Base-by-base conservation (phyloP, 345 rosid species). In the Dipteronia sinensis region DNA sequence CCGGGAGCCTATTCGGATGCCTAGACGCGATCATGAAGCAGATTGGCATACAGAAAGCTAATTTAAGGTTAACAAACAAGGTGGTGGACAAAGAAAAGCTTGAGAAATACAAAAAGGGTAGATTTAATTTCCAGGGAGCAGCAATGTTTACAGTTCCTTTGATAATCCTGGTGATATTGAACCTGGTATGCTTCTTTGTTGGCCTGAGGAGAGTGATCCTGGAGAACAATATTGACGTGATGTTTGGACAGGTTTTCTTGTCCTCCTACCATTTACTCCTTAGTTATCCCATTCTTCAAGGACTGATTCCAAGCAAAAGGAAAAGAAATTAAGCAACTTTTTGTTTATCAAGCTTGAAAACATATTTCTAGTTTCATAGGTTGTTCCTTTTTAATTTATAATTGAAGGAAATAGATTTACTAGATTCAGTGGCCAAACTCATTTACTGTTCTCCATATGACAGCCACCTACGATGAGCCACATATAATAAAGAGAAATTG, bases 11-110 rank as follows among this genome's bases (percentile, higher is more conserved):
- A 29, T 46, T 63, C 9, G 77, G 77, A 42, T 63, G 77, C 44
- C 17, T 64, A n/a, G 62, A 74, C 27, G 12, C 12, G 25, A 38
- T 29, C 58, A 46, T 74, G 77, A 74, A 74, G 20, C 8, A 4
- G 16, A 7, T 25, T 19, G 77, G 71, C 13, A 27, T 75, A 15
- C 38, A 34, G 61, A 49, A 51, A 75, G 12, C 63, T 0, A 29
- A 34, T n/a, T 65, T 75, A 31, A 11, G 19, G 25, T 13, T 53
- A 19, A 75, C 78, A 20, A 75, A 75, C 34, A 65, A 75, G 71
- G 71, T 31, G 2, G n/a, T 65, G 22, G 78, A 75, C 49, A 51
- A 65, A 29, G 71, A 66, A 53, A 34, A 51, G 20, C 22, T 65
- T 3, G 34, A 75, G 9, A 31, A 53, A 34, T 65, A 75, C 49